Evolutionary conservation across 2,329 filamentous ascomycete genomes (phyloP), one percentile per base, ranked within the genome.

Genomic region (Zasmidium angulare): DNA sequence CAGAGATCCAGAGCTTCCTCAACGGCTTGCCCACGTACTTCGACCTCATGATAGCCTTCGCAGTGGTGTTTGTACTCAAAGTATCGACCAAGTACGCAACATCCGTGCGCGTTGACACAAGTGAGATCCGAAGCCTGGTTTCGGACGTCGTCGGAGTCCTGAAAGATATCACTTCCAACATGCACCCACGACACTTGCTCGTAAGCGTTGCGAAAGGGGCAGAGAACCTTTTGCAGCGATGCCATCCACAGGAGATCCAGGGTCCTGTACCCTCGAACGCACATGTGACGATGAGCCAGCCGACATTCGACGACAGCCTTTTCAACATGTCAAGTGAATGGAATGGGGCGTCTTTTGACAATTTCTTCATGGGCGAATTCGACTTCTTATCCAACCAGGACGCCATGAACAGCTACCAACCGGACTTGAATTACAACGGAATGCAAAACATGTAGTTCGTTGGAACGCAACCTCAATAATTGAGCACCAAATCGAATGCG

Each of bases 401-500:
- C 31, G 58, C 59, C 19, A 62, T 65, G 65, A 67, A 64, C 24
- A 62, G 48, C n/a, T 66, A 64, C 56, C 67, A 66, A 55, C 65
- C 64, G 20, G 66, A 68, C 50, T 22, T 66, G 46, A 67, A 65
- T 31, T 68, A 63, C 23, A 57, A 59, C n/a, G 50, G 43, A n/a
- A 59, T 65, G 60, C 58, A 55, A n/a, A 61, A 63, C 21, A 64
- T 60, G 53, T 65, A 51, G 48, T 29, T 11, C 19, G 21, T n/a
- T n/a, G 21, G 1, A 9, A 21, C 46, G 46, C 23, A 17, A 22
- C 9, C 20, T 53, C 50, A 62, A 29, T 54, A 59, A 56, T 78
- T 78, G 10, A 78, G 62, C 6, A 68, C 68, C 47, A 77, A 60
- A 60, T 78, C 74, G 65, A 77, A 77, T 22, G 74, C 65, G 59